Percentiles rank a stretch among this genome's conserved stretches.
These are phyloP conservation scores for Fusarium sarcochroum DNA, from an alignment of 2,329 filamentous ascomycete species.

Conservation along the genomic window DNA sequence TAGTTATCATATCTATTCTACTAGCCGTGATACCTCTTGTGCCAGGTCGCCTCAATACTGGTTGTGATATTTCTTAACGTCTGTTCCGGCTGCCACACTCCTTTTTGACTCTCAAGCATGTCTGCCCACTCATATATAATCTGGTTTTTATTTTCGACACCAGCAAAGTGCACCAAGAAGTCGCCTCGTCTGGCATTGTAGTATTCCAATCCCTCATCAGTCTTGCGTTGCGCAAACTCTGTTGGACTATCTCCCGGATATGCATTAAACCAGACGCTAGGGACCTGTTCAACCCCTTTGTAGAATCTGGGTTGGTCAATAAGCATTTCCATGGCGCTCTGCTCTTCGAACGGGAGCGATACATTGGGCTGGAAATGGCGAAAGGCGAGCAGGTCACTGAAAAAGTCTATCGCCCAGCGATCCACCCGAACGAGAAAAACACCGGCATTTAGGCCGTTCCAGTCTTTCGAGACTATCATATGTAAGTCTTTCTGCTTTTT, in stretches of 20 bases:
- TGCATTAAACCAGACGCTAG: conserved; percentile 7
- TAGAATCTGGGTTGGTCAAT: not conserved
- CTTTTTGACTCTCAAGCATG: too few species aligned
- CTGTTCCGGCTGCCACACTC: too few species aligned
- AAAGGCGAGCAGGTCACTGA: not conserved
- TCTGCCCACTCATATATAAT: too few species aligned
- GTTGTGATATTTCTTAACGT: too few species aligned
- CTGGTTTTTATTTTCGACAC: not conserved
- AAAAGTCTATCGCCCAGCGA: conserved; percentile 4
- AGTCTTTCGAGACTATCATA: conserved; percentile 2
- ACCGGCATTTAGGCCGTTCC: conserved; percentile 7
- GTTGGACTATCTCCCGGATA: not conserved
- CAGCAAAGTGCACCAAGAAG: conserved; percentile 9
- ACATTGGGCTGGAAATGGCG: conserved; percentile 4
- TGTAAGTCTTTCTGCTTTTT: not conserved
- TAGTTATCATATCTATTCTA: too few species aligned
- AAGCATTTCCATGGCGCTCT: conserved; percentile 10
- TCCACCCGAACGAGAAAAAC: not conserved
- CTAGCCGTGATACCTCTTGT: too few species aligned
- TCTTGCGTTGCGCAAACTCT: not conserved
- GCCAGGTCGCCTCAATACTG: too few species aligned
- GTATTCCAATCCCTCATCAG: not conserved
- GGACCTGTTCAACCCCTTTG: not conserved
- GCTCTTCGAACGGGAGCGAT: not conserved
- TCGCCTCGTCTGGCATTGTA: conserved; percentile 7